Evolutionary conservation across 1,284 basidiomycete genomes (phyloP).

Genomic region (Malassezia globosa): DNA sequence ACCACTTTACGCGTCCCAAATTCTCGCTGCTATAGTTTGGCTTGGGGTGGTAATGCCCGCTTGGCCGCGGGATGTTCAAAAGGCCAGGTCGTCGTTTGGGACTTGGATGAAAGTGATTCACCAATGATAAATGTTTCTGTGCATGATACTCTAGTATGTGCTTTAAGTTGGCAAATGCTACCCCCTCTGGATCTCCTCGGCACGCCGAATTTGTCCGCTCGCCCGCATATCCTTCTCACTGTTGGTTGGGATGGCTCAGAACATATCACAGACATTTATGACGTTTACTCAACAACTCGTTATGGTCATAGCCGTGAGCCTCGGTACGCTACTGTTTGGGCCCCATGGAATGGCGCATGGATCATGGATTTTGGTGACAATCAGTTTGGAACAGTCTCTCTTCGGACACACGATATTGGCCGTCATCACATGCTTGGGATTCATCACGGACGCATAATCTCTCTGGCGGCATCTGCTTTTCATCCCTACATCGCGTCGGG

Average conservation of each 20-base stretch:
- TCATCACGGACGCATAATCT: conserved; percentile 11
- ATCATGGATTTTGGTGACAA: conserved; percentile 13
- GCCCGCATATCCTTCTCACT: conserved; percentile 7
- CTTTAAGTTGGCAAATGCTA: conserved; percentile 11
- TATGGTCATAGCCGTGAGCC: conserved; percentile 14
- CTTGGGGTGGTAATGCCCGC: conserved; percentile 6
- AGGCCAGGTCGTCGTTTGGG: conserved; percentile 5
- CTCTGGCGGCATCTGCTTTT: conserved; percentile 5
- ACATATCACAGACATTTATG: neutral
- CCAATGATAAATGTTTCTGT: neutral
- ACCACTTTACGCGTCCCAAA: neutral
- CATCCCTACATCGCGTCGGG: conserved; percentile 15
- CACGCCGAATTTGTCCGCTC: neutral
- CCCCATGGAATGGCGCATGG: conserved; percentile 11
- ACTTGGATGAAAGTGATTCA: neutral
- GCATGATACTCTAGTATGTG: conserved; percentile 14
- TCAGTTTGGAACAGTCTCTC: conserved; percentile 11
- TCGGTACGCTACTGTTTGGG: conserved; percentile 12
- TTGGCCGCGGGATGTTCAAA: conserved; percentile 5
- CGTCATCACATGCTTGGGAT: conserved; percentile 15
- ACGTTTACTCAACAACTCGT: conserved; percentile 1
- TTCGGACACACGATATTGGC: conserved; percentile 9
- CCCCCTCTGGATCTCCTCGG: conserved; percentile 3
- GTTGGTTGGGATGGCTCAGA: conserved; percentile 15
- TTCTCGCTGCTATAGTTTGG: conserved; percentile 1